phyloP scores from a whole-genome alignment of 2,329 filamentous ascomycete genomes.

The Phaeosphaeria sp. region DNA sequence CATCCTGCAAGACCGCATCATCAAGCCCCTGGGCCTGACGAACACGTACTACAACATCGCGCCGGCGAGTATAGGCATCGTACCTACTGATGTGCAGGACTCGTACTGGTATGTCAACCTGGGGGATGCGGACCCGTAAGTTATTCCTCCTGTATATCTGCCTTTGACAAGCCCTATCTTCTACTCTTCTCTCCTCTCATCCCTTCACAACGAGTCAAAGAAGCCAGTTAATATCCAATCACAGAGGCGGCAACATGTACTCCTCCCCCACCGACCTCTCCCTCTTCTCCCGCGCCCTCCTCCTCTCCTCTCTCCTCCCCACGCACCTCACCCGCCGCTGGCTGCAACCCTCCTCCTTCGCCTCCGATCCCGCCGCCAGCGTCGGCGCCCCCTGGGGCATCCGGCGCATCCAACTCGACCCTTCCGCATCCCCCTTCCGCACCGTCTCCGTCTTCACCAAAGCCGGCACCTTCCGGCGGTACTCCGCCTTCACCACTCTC shows the following conservation, averaged over 20 bases:
- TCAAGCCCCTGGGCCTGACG: conserved; percentile 50
- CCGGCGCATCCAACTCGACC: conserved; percentile 29
- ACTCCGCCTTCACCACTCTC: conserved; percentile 49
- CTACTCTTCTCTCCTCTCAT: too few relatives aligned
- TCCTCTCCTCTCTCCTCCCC: conserved; percentile 47
- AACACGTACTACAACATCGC: conserved; percentile 44
- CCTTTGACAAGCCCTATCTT: too few relatives aligned
- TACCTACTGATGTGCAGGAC: conserved; percentile 40
- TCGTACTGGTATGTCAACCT: conserved; percentile 27
- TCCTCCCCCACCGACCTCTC: conserved; percentile 47
- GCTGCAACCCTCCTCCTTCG: conserved; percentile 52
- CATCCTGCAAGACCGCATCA: conserved; percentile 45
- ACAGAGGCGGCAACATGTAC: conserved; percentile 41
- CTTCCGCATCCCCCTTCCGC: conserved; percentile 6
- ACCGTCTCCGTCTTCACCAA: conserved; percentile 51
- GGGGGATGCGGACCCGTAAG: conserved; percentile 28
- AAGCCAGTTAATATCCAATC: not conserved
- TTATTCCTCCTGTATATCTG: not conserved
- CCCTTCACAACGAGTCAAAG: too few relatives aligned
- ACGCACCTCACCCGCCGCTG: conserved; percentile 46
- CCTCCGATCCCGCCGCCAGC: conserved; percentile 36
- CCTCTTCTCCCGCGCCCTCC: conserved; percentile 47
- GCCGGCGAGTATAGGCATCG: conserved; percentile 37
- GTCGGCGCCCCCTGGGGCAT: conserved; percentile 53
- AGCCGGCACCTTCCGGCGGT: conserved; percentile 51